Evolutionary conservation across 2,329 filamentous ascomycete genomes (phyloP).

Genomic region (Thelonectria discophora): DNA sequence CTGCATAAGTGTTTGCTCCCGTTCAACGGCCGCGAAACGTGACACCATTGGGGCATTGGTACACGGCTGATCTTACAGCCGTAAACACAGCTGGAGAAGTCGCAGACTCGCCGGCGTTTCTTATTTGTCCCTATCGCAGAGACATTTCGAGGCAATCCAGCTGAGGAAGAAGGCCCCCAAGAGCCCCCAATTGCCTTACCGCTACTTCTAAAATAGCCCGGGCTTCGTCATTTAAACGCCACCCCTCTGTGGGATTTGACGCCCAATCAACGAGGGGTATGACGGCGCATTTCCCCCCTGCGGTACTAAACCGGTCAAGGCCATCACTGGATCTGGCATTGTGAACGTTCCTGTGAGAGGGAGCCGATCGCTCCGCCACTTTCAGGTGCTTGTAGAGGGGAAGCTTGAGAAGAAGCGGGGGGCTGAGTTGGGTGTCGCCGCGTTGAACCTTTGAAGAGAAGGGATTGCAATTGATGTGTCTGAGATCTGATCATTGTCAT

Average conservation of each 20-base stretch:
- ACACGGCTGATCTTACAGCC: neutral
- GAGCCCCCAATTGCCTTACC: neutral
- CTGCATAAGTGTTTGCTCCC: neutral
- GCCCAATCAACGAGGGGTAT: conserved; percentile 18
- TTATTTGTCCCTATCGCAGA: neutral
- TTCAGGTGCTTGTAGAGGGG: neutral
- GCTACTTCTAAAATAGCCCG: conserved; percentile 5
- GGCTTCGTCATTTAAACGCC: neutral
- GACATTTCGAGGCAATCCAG: too few species aligned
- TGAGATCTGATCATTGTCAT: conserved; percentile 7
- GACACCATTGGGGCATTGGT: neutral
- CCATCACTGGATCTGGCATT: conserved; percentile 1
- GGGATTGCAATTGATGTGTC: neutral
- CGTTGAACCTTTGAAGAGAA: neutral
- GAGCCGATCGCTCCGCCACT: conserved; percentile 7
- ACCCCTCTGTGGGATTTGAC: neutral
- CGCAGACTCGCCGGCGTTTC: neutral
- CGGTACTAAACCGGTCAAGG: neutral
- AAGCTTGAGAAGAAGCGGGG: conserved; percentile 11
- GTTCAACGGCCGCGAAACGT: neutral
- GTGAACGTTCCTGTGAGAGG: conserved; percentile 3
- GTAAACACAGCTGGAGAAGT: neutral
- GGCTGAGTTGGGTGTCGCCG: conserved; percentile 25
- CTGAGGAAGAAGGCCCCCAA: neutral
- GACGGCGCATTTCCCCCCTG: conserved; percentile 13